Conservation (phyloP, 371 early-diverging fungal species). For the Nosema muscidifuracis region DNA sequence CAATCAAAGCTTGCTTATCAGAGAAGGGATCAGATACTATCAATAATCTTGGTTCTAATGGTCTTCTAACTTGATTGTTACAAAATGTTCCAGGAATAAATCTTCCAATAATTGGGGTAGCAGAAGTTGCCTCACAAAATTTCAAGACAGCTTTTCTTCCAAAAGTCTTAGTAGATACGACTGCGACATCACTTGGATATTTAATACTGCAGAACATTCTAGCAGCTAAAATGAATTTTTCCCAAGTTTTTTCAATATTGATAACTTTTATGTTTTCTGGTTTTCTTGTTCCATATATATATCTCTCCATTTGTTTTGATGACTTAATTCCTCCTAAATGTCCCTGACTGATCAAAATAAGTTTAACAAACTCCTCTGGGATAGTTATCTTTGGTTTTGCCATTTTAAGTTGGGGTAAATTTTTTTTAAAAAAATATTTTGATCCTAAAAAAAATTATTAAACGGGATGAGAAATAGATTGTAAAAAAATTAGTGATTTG, state of each 20-base stretch:
- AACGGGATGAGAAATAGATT: too few species aligned
- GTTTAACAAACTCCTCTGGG: slow-evolving; percentile 57
- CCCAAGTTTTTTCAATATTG: slow-evolving; percentile 95
- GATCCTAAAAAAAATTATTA: too few species aligned
- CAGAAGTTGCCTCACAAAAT: slow-evolving; percentile 89
- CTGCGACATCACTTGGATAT: slow-evolving; percentile 84
- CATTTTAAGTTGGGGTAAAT: slow-evolving; percentile 36
- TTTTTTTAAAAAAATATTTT: slow-evolving; percentile 10
- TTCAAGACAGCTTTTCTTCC: slow-evolving; percentile 96
- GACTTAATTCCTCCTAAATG: slow-evolving; percentile 61
- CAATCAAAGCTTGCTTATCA: slow-evolving; percentile 93
- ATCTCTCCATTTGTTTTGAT: slow-evolving; percentile 57
- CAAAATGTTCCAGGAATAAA: slow-evolving; percentile 99
- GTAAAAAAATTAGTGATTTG: too few species aligned
- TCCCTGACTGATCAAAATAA: slow-evolving; percentile 51
- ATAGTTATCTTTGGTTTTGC: slow-evolving; percentile 51
- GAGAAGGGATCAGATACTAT: slow-evolving; percentile 91
- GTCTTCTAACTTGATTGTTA: slow-evolving; percentile 91
- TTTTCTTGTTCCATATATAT: slow-evolving; percentile 54
- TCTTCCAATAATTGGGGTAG: slow-evolving; percentile 89
- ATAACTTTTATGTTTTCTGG: slow-evolving; percentile 68
- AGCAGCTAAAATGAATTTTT: slow-evolving; percentile 95
- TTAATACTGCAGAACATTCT: slow-evolving; percentile 82
- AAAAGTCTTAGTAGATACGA: slow-evolving; percentile 85
- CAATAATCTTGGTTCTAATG: slow-evolving; percentile 92